phyloP scores from a whole-genome alignment of 768 basidiomycete genomes.

The Saitozyma sp. region DNA sequence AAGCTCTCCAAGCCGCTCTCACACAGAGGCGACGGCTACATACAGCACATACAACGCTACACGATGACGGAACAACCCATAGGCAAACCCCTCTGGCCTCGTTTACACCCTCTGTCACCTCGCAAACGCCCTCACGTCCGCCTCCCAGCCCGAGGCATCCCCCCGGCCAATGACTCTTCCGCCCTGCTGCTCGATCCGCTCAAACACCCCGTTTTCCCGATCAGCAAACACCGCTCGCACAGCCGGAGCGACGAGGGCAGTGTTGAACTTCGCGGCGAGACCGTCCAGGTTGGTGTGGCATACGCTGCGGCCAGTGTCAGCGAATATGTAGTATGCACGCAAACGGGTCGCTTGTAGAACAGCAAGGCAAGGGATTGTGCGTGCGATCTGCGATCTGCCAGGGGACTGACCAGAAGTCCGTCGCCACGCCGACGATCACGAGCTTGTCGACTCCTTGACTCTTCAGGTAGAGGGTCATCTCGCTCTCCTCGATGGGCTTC shows the following conservation, averaged over 20 bases:
- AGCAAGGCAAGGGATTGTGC: too few relatives aligned
- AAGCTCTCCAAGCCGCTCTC: too few relatives aligned
- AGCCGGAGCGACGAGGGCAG: slow-evolving; percentile 24
- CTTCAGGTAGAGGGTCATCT: slow-evolving; percentile 22
- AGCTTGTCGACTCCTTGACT: slow-evolving; percentile 60
- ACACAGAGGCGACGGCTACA: too few relatives aligned
- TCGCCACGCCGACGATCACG: slow-evolving; percentile 66
- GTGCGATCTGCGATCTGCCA: too few relatives aligned
- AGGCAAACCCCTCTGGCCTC: too few relatives aligned
- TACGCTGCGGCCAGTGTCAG: slow-evolving; percentile 14
- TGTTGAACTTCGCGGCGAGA: slow-evolving; percentile 24
- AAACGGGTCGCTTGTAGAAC: too few relatives aligned
- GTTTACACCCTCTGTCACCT: too few relatives aligned
- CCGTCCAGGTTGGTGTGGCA: slow-evolving; percentile 19
- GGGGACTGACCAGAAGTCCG: slow-evolving; percentile 66
- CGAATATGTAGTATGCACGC: neutral
- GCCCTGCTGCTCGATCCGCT: slow-evolving; percentile 12
- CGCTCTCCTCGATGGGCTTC: slow-evolving; percentile 57
- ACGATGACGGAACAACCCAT: too few relatives aligned
- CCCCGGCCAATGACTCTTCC: slow-evolving; percentile 16
- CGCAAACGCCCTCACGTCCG: too few relatives aligned
- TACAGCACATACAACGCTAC: too few relatives aligned
- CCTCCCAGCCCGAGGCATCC: neutral
- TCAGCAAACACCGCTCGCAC: slow-evolving; percentile 17
- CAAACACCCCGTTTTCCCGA: slow-evolving; percentile 8